A percentile compares a stretch with the other conserved stretches of the same genome.
phyloP scores from a whole-genome alignment of 495 filamentous ascomycete species.

The Copromyces sp. region DNA sequence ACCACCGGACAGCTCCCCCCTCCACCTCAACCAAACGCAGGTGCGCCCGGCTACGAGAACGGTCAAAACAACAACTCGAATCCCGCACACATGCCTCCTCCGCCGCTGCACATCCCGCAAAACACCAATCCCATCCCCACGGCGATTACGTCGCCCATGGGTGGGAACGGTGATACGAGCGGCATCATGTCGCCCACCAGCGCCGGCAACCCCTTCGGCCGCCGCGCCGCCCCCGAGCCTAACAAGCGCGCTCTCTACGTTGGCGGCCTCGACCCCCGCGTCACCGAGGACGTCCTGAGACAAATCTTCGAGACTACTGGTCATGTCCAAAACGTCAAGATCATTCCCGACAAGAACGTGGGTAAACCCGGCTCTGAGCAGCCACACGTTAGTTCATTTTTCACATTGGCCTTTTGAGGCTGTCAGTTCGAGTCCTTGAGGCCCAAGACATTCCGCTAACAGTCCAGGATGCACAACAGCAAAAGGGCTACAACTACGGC shows the following conservation, averaged over 20 bases:
- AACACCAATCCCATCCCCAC: slow-evolving; percentile 95
- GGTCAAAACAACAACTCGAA: slow-evolving; percentile 59
- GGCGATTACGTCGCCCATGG: slow-evolving; percentile 82
- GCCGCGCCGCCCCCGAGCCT: slow-evolving; percentile 90
- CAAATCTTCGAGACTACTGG: slow-evolving; percentile 99
- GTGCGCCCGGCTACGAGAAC: slow-evolving; percentile 60
- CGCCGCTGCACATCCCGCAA: slow-evolving; percentile 87
- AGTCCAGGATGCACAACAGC: slow-evolving; percentile 31
- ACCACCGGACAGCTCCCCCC: slow-evolving; percentile 51
- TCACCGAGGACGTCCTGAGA: slow-evolving; percentile 91
- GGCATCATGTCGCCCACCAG: slow-evolving; percentile 75
- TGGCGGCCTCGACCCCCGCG: slow-evolving; percentile 85
- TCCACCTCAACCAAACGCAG: slow-evolving; percentile 54
- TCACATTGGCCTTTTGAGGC: background rate
- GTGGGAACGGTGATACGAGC: slow-evolving; percentile 45
- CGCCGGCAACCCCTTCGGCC: slow-evolving; percentile 61
- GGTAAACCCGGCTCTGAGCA: slow-evolving; percentile 25
- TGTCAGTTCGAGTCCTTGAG: background rate
- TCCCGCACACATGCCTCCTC: slow-evolving; percentile 83
- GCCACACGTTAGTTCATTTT: background rate
- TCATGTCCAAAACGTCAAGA: slow-evolving; percentile 97
- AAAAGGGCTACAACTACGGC: slow-evolving; percentile 97
- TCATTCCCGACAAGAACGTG: slow-evolving; percentile 98
- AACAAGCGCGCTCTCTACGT: slow-evolving; percentile 98
- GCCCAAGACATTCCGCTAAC: background rate